Base-by-base conservation (phyloP, 2,329 filamentous ascomycete genomes). In the Diaporthe sp. region DNA sequence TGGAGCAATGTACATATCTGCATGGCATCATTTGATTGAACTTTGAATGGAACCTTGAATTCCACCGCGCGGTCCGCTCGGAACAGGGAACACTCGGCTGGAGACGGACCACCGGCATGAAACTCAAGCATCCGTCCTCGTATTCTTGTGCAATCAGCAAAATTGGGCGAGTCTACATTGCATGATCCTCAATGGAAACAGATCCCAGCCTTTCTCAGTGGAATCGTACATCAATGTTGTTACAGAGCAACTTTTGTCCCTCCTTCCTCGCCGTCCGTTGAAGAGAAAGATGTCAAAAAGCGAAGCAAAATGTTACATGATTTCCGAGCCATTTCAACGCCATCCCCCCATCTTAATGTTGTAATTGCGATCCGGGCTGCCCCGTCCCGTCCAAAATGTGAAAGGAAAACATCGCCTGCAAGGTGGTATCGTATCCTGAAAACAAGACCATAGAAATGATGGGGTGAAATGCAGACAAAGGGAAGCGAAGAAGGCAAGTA, bases 381-480 rank as follows among this genome's bases (percentile, higher is more conserved):
- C 64, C 47, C 33, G 47, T 54, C 47, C 47, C 64, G 64, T 68
- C 64, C 45, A 54, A 68, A 54, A 66, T 6, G 19, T 22, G 40
- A 50, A 66, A 25, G 30, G 52, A 67, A 67, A 38, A 19, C n/a
- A 38, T 54, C 47, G 47, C 64, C 64, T 30, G 64, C 64, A 68
- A 68, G 50, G 25, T 68, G 64, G 64, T 68, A 68, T 68, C 64
- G 64, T 68, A 68, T 68, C 64, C 64, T 68, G 47, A 68, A 68
- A 68, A 68, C 64, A 68, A 68, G 64, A 54, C 64, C 47, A 54
- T 50, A 68, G 40, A n/a, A 50, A 54, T 40, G 45, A 54, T 28
- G 33, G 19, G 40, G 19, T 6, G 30, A 68, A 52, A 40, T 33
- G 35, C 45, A 54, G 33, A 54, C 45, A 68, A 54, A 68, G 40